Conservation (phyloP, 306 rosid species). For the Ochetophila trinervis region DNA sequence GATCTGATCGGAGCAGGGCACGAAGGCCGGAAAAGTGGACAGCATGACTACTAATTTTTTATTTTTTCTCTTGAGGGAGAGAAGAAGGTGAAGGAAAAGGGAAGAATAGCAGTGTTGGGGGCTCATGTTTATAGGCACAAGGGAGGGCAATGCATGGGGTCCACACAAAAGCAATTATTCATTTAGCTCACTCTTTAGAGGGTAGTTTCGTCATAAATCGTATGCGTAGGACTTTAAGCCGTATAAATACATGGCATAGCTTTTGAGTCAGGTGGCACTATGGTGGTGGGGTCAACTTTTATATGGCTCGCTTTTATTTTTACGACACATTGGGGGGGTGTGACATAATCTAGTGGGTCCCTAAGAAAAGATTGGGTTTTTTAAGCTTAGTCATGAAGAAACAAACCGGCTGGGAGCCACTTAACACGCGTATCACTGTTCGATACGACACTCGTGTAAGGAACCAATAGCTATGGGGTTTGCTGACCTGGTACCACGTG, state of each 20-base stretch:
- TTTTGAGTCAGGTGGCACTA: constrained; percentile 87
- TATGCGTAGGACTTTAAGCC: neutral
- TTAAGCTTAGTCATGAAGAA: constrained; percentile 64
- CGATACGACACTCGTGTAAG: neutral
- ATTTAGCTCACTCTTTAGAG: neutral
- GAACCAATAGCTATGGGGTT: constrained; percentile 30
- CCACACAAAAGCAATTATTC: constrained; percentile 12
- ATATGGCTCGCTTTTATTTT: constrained; percentile 21
- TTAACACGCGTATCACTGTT: neutral
- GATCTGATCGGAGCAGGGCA: constrained; percentile 33
- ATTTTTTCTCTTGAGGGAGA: constrained; percentile 19
- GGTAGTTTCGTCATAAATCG: constrained; percentile 29
- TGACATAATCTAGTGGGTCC: constrained; percentile 43
- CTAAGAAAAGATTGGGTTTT: constrained; percentile 18
- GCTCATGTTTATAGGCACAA: constrained; percentile 38
- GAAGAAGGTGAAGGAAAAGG: constrained; percentile 67
- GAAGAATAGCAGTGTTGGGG: constrained; percentile 62
- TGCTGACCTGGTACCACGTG: constrained; percentile 20
- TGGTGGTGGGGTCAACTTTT: constrained; percentile 27
- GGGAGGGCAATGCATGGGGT: neutral
- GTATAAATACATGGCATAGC: constrained; percentile 28
- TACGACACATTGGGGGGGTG: constrained; percentile 10
- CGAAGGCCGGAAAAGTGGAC: constrained; percentile 37
- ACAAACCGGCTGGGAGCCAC: constrained; percentile 33
- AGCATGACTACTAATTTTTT: constrained; percentile 43